phyloP scores from a whole-genome alignment of 2,329 filamentous ascomycete genomes.

The Aspergillus sp. region DNA sequence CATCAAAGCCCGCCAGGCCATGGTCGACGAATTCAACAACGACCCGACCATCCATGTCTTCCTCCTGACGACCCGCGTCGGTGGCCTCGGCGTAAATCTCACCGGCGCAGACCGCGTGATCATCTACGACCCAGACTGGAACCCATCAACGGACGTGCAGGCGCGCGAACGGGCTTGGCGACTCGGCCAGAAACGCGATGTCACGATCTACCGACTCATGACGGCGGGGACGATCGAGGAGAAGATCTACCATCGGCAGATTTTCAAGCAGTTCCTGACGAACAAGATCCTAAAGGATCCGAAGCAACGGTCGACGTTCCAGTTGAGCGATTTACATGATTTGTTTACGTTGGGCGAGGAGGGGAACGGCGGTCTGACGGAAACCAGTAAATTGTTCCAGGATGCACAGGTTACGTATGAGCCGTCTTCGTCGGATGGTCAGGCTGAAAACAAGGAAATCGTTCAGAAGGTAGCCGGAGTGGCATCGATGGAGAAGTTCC shows the following conservation, averaged over 20 bases:
- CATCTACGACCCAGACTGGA: constrained; percentile 98
- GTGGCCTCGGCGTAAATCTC: constrained; percentile 85
- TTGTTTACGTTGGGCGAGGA: constrained; percentile 71
- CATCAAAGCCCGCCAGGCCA: constrained; percentile 75
- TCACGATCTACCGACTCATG: constrained; percentile 96
- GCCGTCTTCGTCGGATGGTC: not conserved
- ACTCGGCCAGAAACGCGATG: constrained; percentile 85
- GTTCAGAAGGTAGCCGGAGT: constrained; percentile 52
- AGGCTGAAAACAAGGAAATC: constrained; percentile 34
- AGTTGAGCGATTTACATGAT: constrained; percentile 82
- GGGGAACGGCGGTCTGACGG: constrained; percentile 60
- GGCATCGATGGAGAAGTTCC: constrained; percentile 57
- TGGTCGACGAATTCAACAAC: constrained; percentile 90
- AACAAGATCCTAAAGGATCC: constrained; percentile 95
- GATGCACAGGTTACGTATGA: constrained; percentile 69
- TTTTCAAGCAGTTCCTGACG: constrained; percentile 95
- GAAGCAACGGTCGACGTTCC: constrained; percentile 85
- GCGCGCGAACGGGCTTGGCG: constrained; percentile 94
- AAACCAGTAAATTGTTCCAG: constrained; percentile 79
- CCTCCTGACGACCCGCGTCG: constrained; percentile 88
- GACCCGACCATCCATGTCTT: constrained; percentile 75
- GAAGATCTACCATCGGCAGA: constrained; percentile 97
- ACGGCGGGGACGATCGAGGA: constrained; percentile 96
- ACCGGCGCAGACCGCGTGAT: constrained; percentile 94
- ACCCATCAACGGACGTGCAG: constrained; percentile 91